Conservation (phyloP, 371 early-diverging fungal genomes). For the Mortierella sp. region DNA sequence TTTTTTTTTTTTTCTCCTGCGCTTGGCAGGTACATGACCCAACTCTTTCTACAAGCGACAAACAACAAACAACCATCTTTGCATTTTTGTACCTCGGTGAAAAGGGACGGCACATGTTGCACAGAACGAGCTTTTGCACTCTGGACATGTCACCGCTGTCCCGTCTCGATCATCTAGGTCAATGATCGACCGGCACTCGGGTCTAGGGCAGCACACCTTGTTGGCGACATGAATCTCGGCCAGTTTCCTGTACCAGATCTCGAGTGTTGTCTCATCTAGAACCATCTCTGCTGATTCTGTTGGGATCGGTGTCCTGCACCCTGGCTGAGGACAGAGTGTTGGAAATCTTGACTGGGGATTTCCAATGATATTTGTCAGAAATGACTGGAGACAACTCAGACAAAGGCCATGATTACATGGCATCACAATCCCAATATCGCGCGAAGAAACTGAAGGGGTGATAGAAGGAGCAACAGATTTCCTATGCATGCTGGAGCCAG, state of each 20-base stretch:
- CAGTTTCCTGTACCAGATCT: slow-evolving; percentile 47
- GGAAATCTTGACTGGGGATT: slow-evolving; percentile 37
- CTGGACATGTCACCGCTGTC: slow-evolving; percentile 47
- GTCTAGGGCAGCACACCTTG: slow-evolving; percentile 46
- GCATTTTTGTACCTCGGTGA: slow-evolving; percentile 32
- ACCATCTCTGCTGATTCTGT: slow-evolving; percentile 47
- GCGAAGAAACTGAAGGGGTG: slow-evolving; percentile 40
- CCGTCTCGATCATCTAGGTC: slow-evolving; percentile 51
- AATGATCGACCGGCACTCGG: slow-evolving; percentile 43
- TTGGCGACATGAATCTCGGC: slow-evolving; percentile 52
- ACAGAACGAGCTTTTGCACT: slow-evolving; percentile 46
- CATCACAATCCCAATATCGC: slow-evolving; percentile 41
- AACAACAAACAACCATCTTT: neutral
- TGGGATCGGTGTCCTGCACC: slow-evolving; percentile 44
- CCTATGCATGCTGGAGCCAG: no score
- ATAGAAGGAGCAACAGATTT: no score
- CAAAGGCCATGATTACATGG: slow-evolving; percentile 53
- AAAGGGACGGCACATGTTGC: slow-evolving; percentile 51
- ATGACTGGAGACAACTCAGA: slow-evolving; percentile 44
- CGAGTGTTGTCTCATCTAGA: slow-evolving; percentile 24
- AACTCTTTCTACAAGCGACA: no score
- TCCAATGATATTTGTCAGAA: slow-evolving; percentile 32
- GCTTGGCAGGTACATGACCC: no score
- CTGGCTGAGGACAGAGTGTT: slow-evolving; percentile 43
- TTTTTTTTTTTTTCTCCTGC: no score